Evolutionary conservation across 306 rosid genomes (phyloP).

Genomic region (Alnus glutinosa): DNA sequence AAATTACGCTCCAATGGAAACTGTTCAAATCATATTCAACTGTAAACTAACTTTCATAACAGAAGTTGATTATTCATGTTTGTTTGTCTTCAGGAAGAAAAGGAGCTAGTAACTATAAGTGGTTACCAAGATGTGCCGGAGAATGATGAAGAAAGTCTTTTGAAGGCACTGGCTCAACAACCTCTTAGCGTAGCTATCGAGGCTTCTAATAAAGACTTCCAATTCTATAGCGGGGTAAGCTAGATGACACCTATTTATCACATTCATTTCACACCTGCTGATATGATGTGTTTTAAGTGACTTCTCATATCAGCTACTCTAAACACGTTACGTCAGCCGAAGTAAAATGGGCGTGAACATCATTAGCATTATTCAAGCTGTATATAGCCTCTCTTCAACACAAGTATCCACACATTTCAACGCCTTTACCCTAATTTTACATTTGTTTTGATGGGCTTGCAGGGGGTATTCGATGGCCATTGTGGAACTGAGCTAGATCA

Average conservation of each 20-base stretch:
- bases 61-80: not conserved
- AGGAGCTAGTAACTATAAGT: conserved; percentile 57
- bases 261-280: too few species aligned
- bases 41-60: not conserved
- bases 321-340: too few species aligned
- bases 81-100: conserved; percentile 48
- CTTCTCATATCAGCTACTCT: too few species aligned
- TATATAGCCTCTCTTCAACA: too few species aligned
- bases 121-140: conserved; percentile 87
- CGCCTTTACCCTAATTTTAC: not conserved
- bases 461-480: conserved; percentile 85
- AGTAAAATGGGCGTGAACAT: too few species aligned
- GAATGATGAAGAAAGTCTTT: conserved; percentile 69
- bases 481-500: conserved; percentile 86
- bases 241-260: not conserved
- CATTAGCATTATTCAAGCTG: too few species aligned
- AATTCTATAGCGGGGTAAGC: conserved; percentile 85
- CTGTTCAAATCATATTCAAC: not conserved
- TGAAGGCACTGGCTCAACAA: conserved; percentile 89
- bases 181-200: conserved; percentile 91
- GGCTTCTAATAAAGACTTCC: conserved; percentile 84
- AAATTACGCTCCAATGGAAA: not conserved
- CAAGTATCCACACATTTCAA: not conserved
- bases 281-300: too few species aligned
- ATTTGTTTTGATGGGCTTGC: not conserved